Evolutionary conservation across 176 grass and related monocot species (phyloP).

Genomic region (Secale cereale): DNA sequence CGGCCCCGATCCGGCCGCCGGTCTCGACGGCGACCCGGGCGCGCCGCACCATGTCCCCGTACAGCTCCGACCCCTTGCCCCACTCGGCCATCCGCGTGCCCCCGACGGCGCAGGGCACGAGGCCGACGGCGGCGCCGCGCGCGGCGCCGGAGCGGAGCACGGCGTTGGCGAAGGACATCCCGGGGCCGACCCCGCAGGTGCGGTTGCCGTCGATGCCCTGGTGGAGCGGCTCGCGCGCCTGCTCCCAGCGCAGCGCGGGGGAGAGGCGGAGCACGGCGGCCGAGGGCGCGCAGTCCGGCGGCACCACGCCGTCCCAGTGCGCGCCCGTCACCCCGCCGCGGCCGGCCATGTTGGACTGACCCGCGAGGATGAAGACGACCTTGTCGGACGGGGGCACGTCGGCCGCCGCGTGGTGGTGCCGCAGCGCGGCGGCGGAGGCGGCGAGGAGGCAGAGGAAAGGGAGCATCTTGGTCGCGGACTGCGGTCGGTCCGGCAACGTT

Average conservation of each 20-base stretch:
- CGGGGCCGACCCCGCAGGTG: slow-evolving; percentile 80
- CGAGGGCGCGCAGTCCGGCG: slow-evolving; percentile 36
- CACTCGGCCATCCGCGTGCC: slow-evolving; percentile 60
- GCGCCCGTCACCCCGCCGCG: slow-evolving; percentile 53
- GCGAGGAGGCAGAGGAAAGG: neutral
- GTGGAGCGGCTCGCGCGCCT: slow-evolving; percentile 74
- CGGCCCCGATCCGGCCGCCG: slow-evolving; percentile 53
- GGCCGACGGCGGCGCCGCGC: neutral
- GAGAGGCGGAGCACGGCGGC: slow-evolving; percentile 52
- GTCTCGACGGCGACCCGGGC: slow-evolving; percentile 41
- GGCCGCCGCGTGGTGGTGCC: neutral
- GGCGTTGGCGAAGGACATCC: slow-evolving; percentile 69
- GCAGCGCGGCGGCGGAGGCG: neutral
- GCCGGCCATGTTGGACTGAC: slow-evolving; percentile 92
- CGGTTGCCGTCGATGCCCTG: slow-evolving; percentile 59
- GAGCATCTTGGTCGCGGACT: neutral
- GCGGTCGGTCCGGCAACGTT: neutral
- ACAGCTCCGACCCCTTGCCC: slow-evolving; percentile 45
- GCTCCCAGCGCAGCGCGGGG: slow-evolving; percentile 47
- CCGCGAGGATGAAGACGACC: slow-evolving; percentile 71
- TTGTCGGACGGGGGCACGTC: slow-evolving; percentile 32
- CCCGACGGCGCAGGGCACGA: slow-evolving; percentile 85
- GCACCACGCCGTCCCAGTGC: slow-evolving; percentile 58
- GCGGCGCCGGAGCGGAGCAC: slow-evolving; percentile 32
- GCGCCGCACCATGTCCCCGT: slow-evolving; percentile 41